Conservation (phyloP, 2,329 filamentous ascomycete genomes). For the Macroventuria anomochaeta region DNA sequence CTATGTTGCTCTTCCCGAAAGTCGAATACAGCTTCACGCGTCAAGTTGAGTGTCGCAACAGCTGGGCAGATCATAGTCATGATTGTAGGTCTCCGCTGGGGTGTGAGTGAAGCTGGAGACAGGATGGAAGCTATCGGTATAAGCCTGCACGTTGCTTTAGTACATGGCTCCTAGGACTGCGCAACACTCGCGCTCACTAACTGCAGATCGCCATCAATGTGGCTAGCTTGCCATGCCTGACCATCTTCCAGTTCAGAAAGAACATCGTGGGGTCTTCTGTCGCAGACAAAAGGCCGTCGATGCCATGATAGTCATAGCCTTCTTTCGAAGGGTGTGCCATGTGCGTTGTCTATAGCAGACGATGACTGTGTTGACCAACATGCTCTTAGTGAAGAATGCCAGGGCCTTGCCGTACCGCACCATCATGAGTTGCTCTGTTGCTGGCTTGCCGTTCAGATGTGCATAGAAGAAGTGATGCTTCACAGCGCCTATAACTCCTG, state of each 20-base stretch:
- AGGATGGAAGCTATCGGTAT: slow-evolving; percentile 49
- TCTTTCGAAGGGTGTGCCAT: slow-evolving; percentile 47
- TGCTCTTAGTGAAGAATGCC: slow-evolving; percentile 49
- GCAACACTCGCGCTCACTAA: slow-evolving; percentile 34
- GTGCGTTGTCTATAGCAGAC: slow-evolving; percentile 48
- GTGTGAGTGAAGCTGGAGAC: slow-evolving; percentile 45
- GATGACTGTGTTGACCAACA: slow-evolving; percentile 43
- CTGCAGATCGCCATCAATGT: slow-evolving; percentile 45
- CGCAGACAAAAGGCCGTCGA: slow-evolving; percentile 47
- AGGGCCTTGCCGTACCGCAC: slow-evolving; percentile 47
- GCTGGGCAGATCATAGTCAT: slow-evolving; percentile 28
- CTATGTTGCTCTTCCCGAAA: slow-evolving; percentile 34
- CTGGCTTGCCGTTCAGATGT: slow-evolving; percentile 38
- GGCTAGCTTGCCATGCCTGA: slow-evolving; percentile 45
- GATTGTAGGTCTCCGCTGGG: slow-evolving; percentile 31
- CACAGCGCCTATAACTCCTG: slow-evolving; percentile 41
- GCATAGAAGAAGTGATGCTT: slow-evolving; percentile 47
- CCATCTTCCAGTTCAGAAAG: slow-evolving; percentile 44
- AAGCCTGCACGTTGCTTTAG: slow-evolving; percentile 31
- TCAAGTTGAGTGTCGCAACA: slow-evolving; percentile 44
- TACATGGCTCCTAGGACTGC: background rate
- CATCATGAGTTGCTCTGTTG: slow-evolving; percentile 43
- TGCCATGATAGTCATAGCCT: slow-evolving; percentile 48
- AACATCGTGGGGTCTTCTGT: slow-evolving; percentile 47
- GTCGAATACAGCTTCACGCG: slow-evolving; percentile 38